A percentile compares a stretch with the other conserved stretches of the same genome.
phyloP scores from a whole-genome alignment of 2,329 filamentous ascomycete genomes.

The Trichoderma harzianum region DNA sequence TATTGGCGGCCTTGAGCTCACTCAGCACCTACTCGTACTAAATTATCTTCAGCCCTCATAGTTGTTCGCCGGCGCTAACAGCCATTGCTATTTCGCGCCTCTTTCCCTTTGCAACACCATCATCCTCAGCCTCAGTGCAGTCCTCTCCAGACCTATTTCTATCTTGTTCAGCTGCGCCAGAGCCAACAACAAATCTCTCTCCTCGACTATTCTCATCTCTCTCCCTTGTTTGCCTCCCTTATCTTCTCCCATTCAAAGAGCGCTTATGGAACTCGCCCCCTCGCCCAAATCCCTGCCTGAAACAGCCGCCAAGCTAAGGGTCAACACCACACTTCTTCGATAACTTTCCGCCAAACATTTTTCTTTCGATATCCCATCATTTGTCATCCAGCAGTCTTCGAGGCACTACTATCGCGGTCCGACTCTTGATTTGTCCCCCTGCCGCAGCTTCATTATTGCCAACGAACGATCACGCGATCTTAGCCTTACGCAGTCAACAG shows the following conservation, averaged over 20 bases:
- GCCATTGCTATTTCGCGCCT: neutral
- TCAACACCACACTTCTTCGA: slow-evolving; percentile 8
- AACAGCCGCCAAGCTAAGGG: slow-evolving; percentile 22
- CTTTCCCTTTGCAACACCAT: neutral
- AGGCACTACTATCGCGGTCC: neutral
- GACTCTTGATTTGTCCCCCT: neutral
- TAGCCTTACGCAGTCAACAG: slow-evolving; percentile 1
- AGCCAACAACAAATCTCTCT: neutral
- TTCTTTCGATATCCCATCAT: slow-evolving; percentile 18
- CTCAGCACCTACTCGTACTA: neutral
- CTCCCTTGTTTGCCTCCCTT: slow-evolving; percentile 7
- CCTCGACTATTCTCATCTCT: neutral
- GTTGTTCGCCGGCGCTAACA: slow-evolving; percentile 5
- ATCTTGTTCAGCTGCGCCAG: neutral
- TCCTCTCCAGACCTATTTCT: neutral
- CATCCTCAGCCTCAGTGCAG: neutral
- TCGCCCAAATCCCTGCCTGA: slow-evolving; percentile 26
- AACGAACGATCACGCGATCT: slow-evolving; percentile 9
- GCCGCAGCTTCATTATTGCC: neutral
- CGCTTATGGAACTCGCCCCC: slow-evolving; percentile 13
- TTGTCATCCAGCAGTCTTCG: slow-evolving; percentile 9
- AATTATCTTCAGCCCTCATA: slow-evolving; percentile 10
- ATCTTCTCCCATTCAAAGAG: neutral
- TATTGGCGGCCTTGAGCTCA: neutral
- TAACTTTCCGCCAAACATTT: slow-evolving; percentile 15